A percentile compares a stretch with the other conserved stretches of the same genome.
Evolutionary conservation across 768 basidiomycete genomes (phyloP).

Genomic region (Tylopilus subfusipes): DNA sequence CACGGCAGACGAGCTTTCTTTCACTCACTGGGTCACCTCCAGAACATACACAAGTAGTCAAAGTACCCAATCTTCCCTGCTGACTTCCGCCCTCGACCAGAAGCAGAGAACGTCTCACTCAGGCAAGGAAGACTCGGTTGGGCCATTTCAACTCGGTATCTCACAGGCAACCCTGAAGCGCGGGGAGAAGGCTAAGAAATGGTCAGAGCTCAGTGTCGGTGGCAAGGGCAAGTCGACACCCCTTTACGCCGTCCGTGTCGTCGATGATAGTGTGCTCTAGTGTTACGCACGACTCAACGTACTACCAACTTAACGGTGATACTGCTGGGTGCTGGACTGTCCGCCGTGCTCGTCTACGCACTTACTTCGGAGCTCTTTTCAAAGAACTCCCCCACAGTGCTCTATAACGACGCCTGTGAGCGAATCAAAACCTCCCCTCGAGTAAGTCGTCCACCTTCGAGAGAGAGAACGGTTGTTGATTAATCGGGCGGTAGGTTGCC

Average conservation of each 20-base stretch:
- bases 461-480: not conserved
- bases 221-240: constrained; percentile 61
- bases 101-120: constrained; percentile 39
- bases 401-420: constrained; percentile 62
- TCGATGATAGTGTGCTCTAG: constrained; percentile 4
- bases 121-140: constrained; percentile 57
- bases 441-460: constrained; percentile 30
- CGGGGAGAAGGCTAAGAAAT: constrained; percentile 61
- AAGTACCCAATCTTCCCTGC: constrained; percentile 45
- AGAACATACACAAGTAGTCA: constrained; percentile 48
- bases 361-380: constrained; percentile 82
- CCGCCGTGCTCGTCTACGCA: constrained; percentile 69
- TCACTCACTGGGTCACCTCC: not conserved
- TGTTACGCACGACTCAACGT: constrained; percentile 41
- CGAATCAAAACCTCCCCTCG: constrained; percentile 44
- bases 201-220: constrained; percentile 72
- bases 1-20: not conserved
- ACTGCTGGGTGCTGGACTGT: constrained; percentile 76
- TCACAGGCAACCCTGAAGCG: constrained; percentile 51
- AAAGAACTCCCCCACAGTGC: constrained; percentile 81
- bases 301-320: constrained; percentile 52
- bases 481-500: constrained; percentile 46
- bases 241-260: not conserved
- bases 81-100: constrained; percentile 65
- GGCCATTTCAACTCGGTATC: constrained; percentile 76